A percentile compares a stretch with the other conserved stretches of the same genome.
Evolutionary conservation across 1,139 yeast genomes (phyloP).

Genomic region (Pichia sp.): DNA sequence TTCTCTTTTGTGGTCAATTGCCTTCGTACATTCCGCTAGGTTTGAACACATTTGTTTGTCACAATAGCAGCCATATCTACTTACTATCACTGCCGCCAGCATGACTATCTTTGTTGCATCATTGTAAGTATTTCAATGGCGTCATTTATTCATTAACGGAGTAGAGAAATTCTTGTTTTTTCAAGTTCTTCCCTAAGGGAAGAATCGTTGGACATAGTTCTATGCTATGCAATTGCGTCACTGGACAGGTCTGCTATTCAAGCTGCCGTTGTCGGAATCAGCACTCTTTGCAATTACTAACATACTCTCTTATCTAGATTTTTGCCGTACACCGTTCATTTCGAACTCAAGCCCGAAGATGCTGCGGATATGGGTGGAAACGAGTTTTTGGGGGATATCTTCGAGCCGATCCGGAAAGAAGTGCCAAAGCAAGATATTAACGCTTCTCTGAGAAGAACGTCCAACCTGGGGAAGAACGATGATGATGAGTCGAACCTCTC

Average conservation of each 20-base stretch:
- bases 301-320: slow-evolving; percentile 38
- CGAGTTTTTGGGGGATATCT: slow-evolving; percentile 22
- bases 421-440: not conserved
- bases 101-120: slow-evolving; percentile 61
- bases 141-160: too few species aligned
- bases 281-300: slow-evolving; percentile 4
- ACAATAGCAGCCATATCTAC: not conserved
- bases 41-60: not conserved
- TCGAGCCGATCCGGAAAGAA: slow-evolving; percentile 22
- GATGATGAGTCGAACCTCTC: slow-evolving; percentile 22
- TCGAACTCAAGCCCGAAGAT: slow-evolving; percentile 42
- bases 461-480: not conserved
- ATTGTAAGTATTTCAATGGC: slow-evolving; percentile 42
- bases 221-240: too few species aligned
- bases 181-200: too few species aligned
- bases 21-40: too few species aligned
- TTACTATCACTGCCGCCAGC: not conserved
- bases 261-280: too few species aligned
- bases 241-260: too few species aligned
- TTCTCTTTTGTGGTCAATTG: too few species aligned
- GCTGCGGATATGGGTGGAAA: slow-evolving; percentile 19
- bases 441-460: not conserved
- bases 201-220: too few species aligned
- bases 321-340: slow-evolving; percentile 68
- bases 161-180: not conserved